A percentile compares a stretch with the other conserved stretches of the same genome.
Evolutionary conservation across 768 basidiomycete species (phyloP).

Genomic region (Tricholoma matsutake): DNA sequence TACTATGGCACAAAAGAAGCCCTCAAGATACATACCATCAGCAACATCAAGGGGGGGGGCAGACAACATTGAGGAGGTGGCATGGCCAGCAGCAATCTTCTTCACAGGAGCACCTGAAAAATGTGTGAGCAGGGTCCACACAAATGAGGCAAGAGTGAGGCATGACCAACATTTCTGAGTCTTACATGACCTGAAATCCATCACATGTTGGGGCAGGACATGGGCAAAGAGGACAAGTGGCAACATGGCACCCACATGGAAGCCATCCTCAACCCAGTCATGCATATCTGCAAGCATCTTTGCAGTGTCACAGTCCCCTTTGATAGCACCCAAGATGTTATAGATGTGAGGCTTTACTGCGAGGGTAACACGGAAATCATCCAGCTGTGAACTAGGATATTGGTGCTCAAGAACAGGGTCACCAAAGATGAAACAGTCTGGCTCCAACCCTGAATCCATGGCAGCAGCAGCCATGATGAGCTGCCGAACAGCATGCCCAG

Average conservation of each 20-base stretch:
- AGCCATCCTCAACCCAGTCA: neutral
- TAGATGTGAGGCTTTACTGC: neutral
- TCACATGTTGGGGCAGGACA: neutral
- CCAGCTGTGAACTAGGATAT: neutral
- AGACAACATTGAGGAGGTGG: neutral
- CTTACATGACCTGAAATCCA: neutral
- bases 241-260: neutral
- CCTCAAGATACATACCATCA: neutral
- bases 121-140: neutral
- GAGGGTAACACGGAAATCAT: neutral
- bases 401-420: neutral
- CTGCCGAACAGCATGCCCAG: constrained; percentile 1
- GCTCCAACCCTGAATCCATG: neutral
- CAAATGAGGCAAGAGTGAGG: neutral
- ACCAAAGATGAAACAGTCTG: neutral
- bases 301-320: neutral
- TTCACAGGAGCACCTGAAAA: neutral
- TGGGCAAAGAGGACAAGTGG: neutral
- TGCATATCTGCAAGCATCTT: neutral
- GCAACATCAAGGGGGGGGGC: neutral
- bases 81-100: neutral
- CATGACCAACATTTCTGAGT: neutral
- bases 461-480: neutral
- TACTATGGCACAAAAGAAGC: neutral
- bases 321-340: neutral